phyloP scores from a whole-genome alignment of 441 rosid genomes.

The Erodium chrysanthum region DNA sequence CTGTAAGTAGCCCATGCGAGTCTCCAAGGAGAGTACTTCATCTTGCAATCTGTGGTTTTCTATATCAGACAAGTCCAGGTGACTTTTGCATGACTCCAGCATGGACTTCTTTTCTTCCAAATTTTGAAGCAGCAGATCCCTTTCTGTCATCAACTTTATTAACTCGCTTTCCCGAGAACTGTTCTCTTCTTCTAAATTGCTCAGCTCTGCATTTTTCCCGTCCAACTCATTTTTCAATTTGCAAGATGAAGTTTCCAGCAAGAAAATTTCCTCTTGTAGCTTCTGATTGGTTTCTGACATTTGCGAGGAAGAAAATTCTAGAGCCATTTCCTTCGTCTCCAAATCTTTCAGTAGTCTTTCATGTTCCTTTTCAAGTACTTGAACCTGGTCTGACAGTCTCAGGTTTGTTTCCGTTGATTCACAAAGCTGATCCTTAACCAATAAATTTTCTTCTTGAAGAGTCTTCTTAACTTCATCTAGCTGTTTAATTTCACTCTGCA shows the following conservation, averaged over 20 bases:
- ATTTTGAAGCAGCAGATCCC: conserved; percentile 35
- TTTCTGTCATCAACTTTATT: conserved; percentile 38
- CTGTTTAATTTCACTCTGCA: conserved; percentile 23
- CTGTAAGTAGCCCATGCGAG: conserved; percentile 37
- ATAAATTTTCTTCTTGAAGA: conserved; percentile 20
- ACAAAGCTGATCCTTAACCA: conserved; percentile 25
- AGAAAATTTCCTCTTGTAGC: conserved; percentile 24
- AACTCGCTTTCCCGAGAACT: conserved; percentile 29
- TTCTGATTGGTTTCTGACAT: conserved; percentile 27
- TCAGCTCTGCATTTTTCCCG: conserved; percentile 27
- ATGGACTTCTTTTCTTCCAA: conserved; percentile 40
- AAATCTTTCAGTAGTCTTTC: conserved; percentile 22
- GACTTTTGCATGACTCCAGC: conserved; percentile 30
- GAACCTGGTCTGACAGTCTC: conserved; percentile 27
- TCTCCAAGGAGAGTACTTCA: conserved; percentile 41
- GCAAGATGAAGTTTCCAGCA: conserved; percentile 26
- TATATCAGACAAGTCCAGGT: conserved; percentile 20
- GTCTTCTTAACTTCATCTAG: conserved; percentile 18
- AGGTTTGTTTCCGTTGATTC: conserved; percentile 24
- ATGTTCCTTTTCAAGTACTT: conserved; percentile 32
- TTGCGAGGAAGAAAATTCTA: conserved; percentile 27
- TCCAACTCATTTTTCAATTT: conserved; percentile 31
- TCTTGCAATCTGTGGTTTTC: conserved; percentile 41
- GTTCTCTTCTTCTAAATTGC: conserved; percentile 30
- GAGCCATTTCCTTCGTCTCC: conserved; percentile 26